Percentiles rank a stretch among this genome's conserved stretches.
Conservation (phyloP, 2,329 filamentous ascomycete genomes). For the Pseudocercospora crystallina region DNA sequence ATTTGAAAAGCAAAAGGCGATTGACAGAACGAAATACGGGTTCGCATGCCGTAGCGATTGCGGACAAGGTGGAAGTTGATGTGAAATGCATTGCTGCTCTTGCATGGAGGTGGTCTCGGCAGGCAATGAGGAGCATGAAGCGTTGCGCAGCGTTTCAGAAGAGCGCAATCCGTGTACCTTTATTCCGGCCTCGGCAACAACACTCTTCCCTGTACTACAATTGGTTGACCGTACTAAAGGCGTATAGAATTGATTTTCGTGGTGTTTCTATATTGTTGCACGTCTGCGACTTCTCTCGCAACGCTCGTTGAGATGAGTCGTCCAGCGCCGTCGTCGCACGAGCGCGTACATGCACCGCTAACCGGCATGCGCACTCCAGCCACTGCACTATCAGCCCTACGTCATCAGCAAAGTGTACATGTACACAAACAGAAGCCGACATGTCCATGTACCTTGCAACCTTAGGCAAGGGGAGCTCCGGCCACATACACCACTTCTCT, state of each 20-base stretch:
- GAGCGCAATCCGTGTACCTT: constrained; percentile 31
- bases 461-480: too few relatives aligned
- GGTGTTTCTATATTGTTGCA: neutral
- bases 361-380: too few relatives aligned
- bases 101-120: constrained; percentile 25
- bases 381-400: too few relatives aligned
- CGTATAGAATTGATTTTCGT: constrained; percentile 29
- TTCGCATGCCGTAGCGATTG: constrained; percentile 36
- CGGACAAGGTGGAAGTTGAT: constrained; percentile 23
- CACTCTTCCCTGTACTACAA: constrained; percentile 37
- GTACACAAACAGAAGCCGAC: constrained; percentile 5
- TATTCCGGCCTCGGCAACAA: constrained; percentile 31
- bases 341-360: too few relatives aligned
- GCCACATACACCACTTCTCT: too few relatives aligned
- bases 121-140: constrained; percentile 20
- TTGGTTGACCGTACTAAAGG: constrained; percentile 31
- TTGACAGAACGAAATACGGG: constrained; percentile 17
- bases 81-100: constrained; percentile 21
- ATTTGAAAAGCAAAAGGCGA: constrained; percentile 15
- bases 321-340: too few relatives aligned
- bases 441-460: constrained; percentile 5
- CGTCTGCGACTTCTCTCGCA: neutral
- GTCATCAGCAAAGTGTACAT: constrained; percentile 2
- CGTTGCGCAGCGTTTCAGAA: constrained; percentile 23
- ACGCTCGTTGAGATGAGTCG: too few relatives aligned